Evolutionary conservation across 1,284 basidiomycete species (phyloP).

Genomic region (Afroboletus lepidellus): DNA sequence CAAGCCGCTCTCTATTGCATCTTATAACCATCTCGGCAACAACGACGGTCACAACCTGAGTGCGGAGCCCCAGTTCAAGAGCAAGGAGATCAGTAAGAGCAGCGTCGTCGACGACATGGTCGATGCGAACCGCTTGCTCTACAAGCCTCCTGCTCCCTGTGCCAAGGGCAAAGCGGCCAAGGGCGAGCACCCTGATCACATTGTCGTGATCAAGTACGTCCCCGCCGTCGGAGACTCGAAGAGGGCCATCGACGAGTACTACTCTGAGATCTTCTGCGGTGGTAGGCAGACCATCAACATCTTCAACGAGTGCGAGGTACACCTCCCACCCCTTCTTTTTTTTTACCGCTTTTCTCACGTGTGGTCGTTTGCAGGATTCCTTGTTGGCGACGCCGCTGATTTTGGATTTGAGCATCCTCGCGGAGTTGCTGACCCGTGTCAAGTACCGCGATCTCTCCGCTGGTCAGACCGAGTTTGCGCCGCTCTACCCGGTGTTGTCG

Average conservation of each 20-base stretch:
- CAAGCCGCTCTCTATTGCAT: slow-evolving; percentile 95
- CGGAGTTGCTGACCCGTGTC: slow-evolving; percentile 93
- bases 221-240: slow-evolving; percentile 96
- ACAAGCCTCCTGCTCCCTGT: slow-evolving; percentile 70
- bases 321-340: background rate
- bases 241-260: slow-evolving; percentile 98
- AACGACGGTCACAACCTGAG: slow-evolving; percentile 95
- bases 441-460: slow-evolving; percentile 69
- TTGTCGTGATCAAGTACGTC: slow-evolving; percentile 95
- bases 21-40: slow-evolving; percentile 99
- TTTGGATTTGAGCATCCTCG: slow-evolving; percentile 90
- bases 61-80: slow-evolving; percentile 93
- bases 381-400: slow-evolving; percentile 95
- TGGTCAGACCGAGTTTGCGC: slow-evolving; percentile 61
- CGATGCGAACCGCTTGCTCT: slow-evolving; percentile 85
- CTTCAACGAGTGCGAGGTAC: slow-evolving; percentile 93
- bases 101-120: slow-evolving; percentile 99
- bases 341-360: slow-evolving; percentile 10
- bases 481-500: slow-evolving; percentile 85
- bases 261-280: slow-evolving; percentile 88
- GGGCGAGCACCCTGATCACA: slow-evolving; percentile 96
- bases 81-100: slow-evolving; percentile 97
- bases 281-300: slow-evolving; percentile 86
- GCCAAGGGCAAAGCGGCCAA: slow-evolving; percentile 69
- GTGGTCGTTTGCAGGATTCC: slow-evolving; percentile 64